These are phyloP conservation scores for Daldinia sp. DNA, from an alignment of 2,329 filamentous ascomycete genomes.

Conservation along the genomic window DNA sequence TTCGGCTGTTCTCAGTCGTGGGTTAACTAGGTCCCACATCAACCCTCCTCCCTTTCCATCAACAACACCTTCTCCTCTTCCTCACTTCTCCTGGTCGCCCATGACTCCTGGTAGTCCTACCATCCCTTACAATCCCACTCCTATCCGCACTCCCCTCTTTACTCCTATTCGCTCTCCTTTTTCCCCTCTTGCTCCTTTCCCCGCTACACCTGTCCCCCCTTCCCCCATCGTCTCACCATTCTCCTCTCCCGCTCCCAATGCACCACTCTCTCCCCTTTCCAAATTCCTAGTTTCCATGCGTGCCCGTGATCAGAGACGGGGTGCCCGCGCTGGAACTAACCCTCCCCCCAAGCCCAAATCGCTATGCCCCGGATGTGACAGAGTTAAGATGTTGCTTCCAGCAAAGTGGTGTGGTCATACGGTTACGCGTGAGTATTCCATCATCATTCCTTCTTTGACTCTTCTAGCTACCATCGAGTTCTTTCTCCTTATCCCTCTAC, in stretches of 20 bases:
- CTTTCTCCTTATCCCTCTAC: neutral
- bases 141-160: neutral
- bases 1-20: slow-evolving; percentile 43
- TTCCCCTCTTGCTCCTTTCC: slow-evolving; percentile 22
- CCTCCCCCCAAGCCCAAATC: slow-evolving; percentile 3
- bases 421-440: slow-evolving; percentile 33
- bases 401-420: slow-evolving; percentile 32
- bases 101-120: slow-evolving; percentile 7
- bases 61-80: slow-evolving; percentile 7
- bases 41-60: slow-evolving; percentile 13
- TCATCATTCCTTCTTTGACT: neutral
- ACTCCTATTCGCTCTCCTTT: slow-evolving; percentile 28
- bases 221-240: slow-evolving; percentile 25
- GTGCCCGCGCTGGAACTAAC: slow-evolving; percentile 16
- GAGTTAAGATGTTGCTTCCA: slow-evolving; percentile 34
- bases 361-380: slow-evolving; percentile 24
- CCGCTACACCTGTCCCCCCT: slow-evolving; percentile 30
- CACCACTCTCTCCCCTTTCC: neutral
- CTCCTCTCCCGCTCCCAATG: slow-evolving; percentile 15
- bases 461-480: neutral
- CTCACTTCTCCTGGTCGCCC: slow-evolving; percentile 6
- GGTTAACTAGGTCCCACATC: slow-evolving; percentile 42
- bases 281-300: slow-evolving; percentile 10
- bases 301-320: slow-evolving; percentile 35
- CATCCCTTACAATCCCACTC: slow-evolving; percentile 9